Evolutionary conservation across 2,329 filamentous ascomycete genomes (phyloP).

Genomic region (Trichoderma asperellum): DNA sequence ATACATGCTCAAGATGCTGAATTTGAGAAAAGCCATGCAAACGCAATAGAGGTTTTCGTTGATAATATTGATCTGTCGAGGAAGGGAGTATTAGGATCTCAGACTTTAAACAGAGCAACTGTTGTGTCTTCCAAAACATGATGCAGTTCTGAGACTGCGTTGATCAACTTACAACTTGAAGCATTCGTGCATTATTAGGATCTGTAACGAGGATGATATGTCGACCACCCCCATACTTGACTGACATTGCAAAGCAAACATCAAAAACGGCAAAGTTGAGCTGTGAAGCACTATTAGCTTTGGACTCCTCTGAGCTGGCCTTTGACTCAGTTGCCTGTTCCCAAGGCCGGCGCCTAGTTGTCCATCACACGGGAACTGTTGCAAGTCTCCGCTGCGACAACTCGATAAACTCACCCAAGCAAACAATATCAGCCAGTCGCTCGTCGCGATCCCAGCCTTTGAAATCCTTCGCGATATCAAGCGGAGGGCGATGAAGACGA

Average conservation of each 20-base stretch:
- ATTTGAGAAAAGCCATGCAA: constrained; percentile 20
- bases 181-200: background rate
- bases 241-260: constrained; percentile 9
- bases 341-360: background rate
- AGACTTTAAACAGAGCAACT: too few species aligned
- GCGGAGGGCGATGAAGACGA: background rate
- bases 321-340: background rate
- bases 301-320: background rate
- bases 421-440: constrained; percentile 30
- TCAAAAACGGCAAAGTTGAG: constrained; percentile 8
- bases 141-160: background rate
- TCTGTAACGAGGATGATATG: constrained; percentile 24
- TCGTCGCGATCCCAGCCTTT: background rate
- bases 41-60: constrained; percentile 14
- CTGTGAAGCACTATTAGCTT: background rate
- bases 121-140: background rate
- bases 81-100: background rate
- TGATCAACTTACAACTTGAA: constrained; percentile 12
- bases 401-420: constrained; percentile 30
- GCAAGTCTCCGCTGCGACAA: background rate
- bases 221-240: constrained; percentile 13
- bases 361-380: background rate
- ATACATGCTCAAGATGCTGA: constrained; percentile 18
- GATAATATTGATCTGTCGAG: constrained; percentile 12
- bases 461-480: background rate